phyloP scores from a whole-genome alignment of 208 protist genomes.

The Leishmania major region DNA sequence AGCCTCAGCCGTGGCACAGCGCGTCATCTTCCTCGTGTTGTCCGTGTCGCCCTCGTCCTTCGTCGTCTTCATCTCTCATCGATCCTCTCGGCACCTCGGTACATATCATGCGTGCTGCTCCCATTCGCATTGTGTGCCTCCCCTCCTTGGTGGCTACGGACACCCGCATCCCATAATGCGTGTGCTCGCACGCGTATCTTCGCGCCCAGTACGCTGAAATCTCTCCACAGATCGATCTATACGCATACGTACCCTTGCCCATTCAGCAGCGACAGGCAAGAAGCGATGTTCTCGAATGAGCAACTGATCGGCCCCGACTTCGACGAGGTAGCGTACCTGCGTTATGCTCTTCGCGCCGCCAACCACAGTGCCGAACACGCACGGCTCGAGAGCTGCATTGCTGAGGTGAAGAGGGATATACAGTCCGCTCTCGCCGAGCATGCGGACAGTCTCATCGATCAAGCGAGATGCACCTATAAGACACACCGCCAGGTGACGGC shows the following conservation, averaged over 20 bases:
- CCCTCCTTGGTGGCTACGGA: neutral
- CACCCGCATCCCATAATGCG: neutral
- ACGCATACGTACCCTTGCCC: neutral
- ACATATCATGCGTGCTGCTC: neutral
- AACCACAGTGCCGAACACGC: conserved; percentile 46
- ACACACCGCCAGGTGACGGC: conserved; percentile 55
- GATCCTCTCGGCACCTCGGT: neutral
- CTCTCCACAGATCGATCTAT: neutral
- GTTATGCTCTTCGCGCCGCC: conserved; percentile 65
- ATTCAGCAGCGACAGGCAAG: neutral
- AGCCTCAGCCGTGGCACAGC: neutral
- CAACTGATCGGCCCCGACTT: conserved; percentile 72
- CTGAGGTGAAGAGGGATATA: conserved; percentile 49
- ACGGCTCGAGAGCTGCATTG: conserved; percentile 57
- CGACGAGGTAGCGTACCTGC: conserved; percentile 80
- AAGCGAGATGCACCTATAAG: conserved; percentile 61
- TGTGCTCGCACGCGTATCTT: neutral
- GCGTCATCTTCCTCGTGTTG: neutral
- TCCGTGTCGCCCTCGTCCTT: neutral
- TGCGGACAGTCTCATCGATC: conserved; percentile 56
- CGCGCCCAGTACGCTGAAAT: neutral
- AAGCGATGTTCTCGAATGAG: conserved; percentile 65
- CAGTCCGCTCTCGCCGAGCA: conserved; percentile 59
- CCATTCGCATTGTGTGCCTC: neutral
- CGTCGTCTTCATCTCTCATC: neutral